Evolutionary conservation across 768 basidiomycete genomes (phyloP).

Genomic region (Suillus brevipes): DNA sequence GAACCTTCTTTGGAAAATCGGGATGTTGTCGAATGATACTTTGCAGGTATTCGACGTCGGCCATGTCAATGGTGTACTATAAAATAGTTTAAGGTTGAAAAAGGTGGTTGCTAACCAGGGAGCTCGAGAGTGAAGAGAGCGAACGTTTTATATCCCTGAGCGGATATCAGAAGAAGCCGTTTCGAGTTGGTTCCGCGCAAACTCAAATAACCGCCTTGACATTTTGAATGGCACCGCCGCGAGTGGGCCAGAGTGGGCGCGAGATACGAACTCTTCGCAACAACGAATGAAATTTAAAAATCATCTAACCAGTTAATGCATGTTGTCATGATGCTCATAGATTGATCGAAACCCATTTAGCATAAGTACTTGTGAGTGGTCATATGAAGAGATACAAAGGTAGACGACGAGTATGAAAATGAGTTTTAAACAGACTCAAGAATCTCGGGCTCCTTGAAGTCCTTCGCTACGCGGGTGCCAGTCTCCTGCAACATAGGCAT

Average conservation of each 20-base stretch:
- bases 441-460: constrained; percentile 98
- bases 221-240: not conserved
- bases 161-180: not conserved
- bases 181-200: not conserved
- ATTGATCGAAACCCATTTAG: constrained; percentile 38
- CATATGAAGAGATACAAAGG: constrained; percentile 38
- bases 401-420: constrained; percentile 30
- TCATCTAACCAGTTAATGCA: not conserved
- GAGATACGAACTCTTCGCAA: not conserved
- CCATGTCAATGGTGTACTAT: constrained; percentile 50
- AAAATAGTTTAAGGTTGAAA: not conserved
- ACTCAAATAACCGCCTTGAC: not conserved
- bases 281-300: too few species aligned
- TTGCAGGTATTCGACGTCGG: constrained; percentile 73
- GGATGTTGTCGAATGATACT: constrained; percentile 59
- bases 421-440: constrained; percentile 81
- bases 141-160: not conserved
- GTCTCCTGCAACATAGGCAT: constrained; percentile 64
- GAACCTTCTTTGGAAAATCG: constrained; percentile 91
- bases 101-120: not conserved
- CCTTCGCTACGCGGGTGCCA: constrained; percentile 89
- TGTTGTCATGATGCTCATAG: constrained; percentile 35
- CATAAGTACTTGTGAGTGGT: constrained; percentile 27
- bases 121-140: not conserved
- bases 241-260: too few species aligned